These are phyloP conservation scores for Endocalyx cinctus DNA, from an alignment of 2,329 filamentous ascomycete species.

Conservation along the genomic window DNA sequence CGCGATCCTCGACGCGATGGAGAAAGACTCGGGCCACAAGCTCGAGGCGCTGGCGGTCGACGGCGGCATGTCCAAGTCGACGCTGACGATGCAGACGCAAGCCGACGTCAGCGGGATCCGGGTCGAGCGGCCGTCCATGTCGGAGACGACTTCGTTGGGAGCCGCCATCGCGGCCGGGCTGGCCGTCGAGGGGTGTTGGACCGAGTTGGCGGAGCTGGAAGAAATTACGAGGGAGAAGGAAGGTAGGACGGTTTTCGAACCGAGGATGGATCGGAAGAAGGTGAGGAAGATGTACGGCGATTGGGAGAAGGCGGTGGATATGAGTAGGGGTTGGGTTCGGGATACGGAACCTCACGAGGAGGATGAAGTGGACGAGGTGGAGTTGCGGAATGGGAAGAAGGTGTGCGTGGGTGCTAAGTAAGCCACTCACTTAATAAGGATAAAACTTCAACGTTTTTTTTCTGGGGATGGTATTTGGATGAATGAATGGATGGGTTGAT, in stretches of 20 bases:
- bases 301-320: slow-evolving; percentile 56
- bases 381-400: no score
- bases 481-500: no score
- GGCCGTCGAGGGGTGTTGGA: slow-evolving; percentile 69
- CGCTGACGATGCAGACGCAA: slow-evolving; percentile 88
- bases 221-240: slow-evolving; percentile 61
- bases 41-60: slow-evolving; percentile 76
- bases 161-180: slow-evolving; percentile 88
- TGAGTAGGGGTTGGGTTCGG: slow-evolving; percentile 51
- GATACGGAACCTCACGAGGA: slow-evolving; percentile 24
- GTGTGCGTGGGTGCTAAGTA: no score
- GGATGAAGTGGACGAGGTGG: slow-evolving; percentile 1
- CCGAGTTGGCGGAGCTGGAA: slow-evolving; percentile 66
- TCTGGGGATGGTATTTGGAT: no score
- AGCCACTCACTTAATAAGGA: no score
- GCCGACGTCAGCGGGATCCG: slow-evolving; percentile 79
- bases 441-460: no score
- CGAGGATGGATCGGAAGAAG: slow-evolving; percentile 48
- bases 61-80: slow-evolving; percentile 83
- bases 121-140: slow-evolving; percentile 80
- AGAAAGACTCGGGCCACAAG: slow-evolving; percentile 73
- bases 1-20: slow-evolving; percentile 89
- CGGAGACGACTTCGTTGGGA: slow-evolving; percentile 83
- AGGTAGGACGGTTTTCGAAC: slow-evolving; percentile 66
- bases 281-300: slow-evolving; percentile 42